These are phyloP conservation scores for Rhizophora mangle DNA, from an alignment of 345 rosid genomes.

Conservation along the genomic window DNA sequence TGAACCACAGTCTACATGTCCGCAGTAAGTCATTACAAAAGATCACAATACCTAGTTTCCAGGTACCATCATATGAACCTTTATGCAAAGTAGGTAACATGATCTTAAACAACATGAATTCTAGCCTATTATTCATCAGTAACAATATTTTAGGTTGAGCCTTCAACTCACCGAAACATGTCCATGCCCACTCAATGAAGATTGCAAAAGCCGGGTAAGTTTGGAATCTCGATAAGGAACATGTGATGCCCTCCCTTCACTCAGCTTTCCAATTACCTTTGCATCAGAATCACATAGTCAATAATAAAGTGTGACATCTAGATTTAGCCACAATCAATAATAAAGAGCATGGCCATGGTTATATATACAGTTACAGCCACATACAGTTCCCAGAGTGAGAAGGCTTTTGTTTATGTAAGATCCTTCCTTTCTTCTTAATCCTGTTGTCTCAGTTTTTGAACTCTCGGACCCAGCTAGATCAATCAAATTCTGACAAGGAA, in stretches of 20 bases:
- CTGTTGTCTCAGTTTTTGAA: constrained; percentile 99
- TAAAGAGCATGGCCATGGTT: not conserved
- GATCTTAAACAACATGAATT: too few species aligned
- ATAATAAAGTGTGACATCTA: not conserved
- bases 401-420: constrained; percentile 99
- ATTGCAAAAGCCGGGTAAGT: constrained; percentile 97
- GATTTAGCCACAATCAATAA: too few species aligned
- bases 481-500: constrained; percentile 72
- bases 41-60: too few species aligned
- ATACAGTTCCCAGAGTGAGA: constrained; percentile 98
- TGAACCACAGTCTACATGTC: too few species aligned
- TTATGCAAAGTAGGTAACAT: too few species aligned
- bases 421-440: constrained; percentile 95
- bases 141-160: not conserved
- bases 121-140: not conserved
- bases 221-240: constrained; percentile 99
- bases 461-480: constrained; percentile 99
- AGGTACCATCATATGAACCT: too few species aligned
- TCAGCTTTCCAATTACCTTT: constrained; percentile 96
- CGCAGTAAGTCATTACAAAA: too few species aligned
- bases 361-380: constrained; percentile 22
- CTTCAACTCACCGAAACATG: constrained; percentile 88
- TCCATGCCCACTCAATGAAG: constrained; percentile 95
- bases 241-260: constrained; percentile 98
- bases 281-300: constrained; percentile 26